These are phyloP conservation scores for Nakazawaea ernobii DNA, from an alignment of 805 yeast genomes.

Conservation along the genomic window DNA sequence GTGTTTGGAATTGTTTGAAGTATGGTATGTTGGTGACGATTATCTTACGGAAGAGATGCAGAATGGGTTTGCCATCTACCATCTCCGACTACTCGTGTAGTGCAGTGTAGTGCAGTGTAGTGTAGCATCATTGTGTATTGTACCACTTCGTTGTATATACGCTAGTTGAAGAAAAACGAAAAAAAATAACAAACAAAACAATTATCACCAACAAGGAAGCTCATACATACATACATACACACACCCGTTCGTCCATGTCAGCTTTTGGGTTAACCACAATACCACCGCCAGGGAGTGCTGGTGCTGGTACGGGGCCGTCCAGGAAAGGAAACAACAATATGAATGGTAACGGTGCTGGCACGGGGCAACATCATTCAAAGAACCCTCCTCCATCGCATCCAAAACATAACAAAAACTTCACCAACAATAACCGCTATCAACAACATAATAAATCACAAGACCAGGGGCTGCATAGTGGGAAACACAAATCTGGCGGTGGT, in stretches of 20 bases:
- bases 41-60: neutral
- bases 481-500: constrained; percentile 1
- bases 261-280: constrained; percentile 11
- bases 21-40: constrained; percentile 28
- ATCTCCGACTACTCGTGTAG: too few species aligned
- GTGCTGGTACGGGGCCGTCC: neutral
- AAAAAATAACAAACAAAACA: neutral
- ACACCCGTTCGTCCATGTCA: constrained; percentile 4
- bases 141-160: too few species aligned
- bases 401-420: neutral
- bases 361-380: neutral
- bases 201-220: neutral
- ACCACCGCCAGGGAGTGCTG: neutral
- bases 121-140: too few species aligned
- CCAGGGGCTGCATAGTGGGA: neutral
- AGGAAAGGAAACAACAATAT: constrained; percentile 6
- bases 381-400: neutral
- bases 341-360: neutral
- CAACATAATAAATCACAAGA: neutral
- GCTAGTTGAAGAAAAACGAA: too few species aligned
- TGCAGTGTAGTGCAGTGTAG: too few species aligned
- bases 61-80: constrained; percentile 3
- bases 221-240: too few species aligned
- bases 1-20: constrained; percentile 25
- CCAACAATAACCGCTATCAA: neutral